These are phyloP conservation scores for Melampsora medusae DNA, from an alignment of 1,284 basidiomycete species.

Conservation along the genomic window DNA sequence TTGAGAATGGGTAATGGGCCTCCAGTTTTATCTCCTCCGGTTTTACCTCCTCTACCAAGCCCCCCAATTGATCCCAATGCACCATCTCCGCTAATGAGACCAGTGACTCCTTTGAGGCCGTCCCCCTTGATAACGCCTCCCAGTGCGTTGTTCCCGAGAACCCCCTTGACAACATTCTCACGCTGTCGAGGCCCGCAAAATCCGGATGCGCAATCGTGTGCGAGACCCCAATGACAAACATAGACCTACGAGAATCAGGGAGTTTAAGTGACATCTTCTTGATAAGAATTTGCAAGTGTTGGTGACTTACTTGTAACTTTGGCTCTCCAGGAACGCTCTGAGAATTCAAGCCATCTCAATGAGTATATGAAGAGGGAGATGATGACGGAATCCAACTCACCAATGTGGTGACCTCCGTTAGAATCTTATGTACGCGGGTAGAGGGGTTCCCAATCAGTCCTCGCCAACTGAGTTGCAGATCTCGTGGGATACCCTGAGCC, in stretches of 20 bases:
- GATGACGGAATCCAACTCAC: background rate
- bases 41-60: too few relatives aligned
- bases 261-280: background rate
- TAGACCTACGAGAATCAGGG: slow-evolving; percentile 9
- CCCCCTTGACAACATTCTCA: too few relatives aligned
- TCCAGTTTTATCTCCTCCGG: too few relatives aligned
- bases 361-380: background rate
- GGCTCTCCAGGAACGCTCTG: slow-evolving; percentile 14
- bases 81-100: too few relatives aligned
- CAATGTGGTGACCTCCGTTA: background rate
- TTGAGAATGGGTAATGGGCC: too few relatives aligned
- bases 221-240: slow-evolving; percentile 29
- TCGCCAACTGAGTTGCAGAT: too few relatives aligned
- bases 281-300: background rate
- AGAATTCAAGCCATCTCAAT: background rate
- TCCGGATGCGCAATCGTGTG: slow-evolving; percentile 6
- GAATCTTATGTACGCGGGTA: background rate
- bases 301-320: slow-evolving; percentile 9
- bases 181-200: background rate
- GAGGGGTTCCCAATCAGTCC: too few relatives aligned
- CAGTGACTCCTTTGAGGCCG: too few relatives aligned
- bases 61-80: too few relatives aligned
- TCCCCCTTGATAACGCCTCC: too few relatives aligned
- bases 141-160: too few relatives aligned
- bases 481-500: background rate